phyloP scores from a whole-genome alignment of 331 rosid species.

The Rosa hybrid region DNA sequence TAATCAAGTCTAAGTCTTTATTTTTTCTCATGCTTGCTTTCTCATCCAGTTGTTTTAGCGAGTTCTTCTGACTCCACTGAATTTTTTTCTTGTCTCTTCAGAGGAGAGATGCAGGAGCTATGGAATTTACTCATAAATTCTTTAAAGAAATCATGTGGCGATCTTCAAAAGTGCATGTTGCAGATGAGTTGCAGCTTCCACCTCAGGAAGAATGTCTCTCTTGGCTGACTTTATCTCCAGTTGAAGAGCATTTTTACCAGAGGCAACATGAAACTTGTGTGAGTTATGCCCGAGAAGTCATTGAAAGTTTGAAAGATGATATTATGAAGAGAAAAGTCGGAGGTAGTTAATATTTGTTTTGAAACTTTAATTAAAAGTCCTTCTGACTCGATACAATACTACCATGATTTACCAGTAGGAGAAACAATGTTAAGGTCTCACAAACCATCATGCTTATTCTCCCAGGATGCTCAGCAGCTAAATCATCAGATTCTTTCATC shows the following conservation, averaged over 20 bases:
- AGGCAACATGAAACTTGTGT: constrained; percentile 96
- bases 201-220: constrained; percentile 88
- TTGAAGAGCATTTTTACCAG: constrained; percentile 94
- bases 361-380: constrained; percentile 33
- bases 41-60: background rate
- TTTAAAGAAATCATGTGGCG: constrained; percentile 97
- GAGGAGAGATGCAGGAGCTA: constrained; percentile 79
- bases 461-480: constrained; percentile 53
- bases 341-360: constrained; percentile 51
- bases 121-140: constrained; percentile 71
- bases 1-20: background rate
- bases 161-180: constrained; percentile 74
- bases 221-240: constrained; percentile 85
- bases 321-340: constrained; percentile 55
- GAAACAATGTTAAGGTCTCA: constrained; percentile 30
- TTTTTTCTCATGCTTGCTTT: background rate
- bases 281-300: constrained; percentile 76
- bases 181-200: constrained; percentile 92
- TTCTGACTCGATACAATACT: constrained; percentile 16
- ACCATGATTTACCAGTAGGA: constrained; percentile 10
- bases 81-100: constrained; percentile 39
- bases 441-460: constrained; percentile 33
- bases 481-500: constrained; percentile 58
- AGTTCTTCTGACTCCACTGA: constrained; percentile 18
- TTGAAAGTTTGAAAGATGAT: constrained; percentile 73